Base-by-base conservation (phyloP, 2,329 filamentous ascomycete genomes). In the Amphichorda felina region DNA sequence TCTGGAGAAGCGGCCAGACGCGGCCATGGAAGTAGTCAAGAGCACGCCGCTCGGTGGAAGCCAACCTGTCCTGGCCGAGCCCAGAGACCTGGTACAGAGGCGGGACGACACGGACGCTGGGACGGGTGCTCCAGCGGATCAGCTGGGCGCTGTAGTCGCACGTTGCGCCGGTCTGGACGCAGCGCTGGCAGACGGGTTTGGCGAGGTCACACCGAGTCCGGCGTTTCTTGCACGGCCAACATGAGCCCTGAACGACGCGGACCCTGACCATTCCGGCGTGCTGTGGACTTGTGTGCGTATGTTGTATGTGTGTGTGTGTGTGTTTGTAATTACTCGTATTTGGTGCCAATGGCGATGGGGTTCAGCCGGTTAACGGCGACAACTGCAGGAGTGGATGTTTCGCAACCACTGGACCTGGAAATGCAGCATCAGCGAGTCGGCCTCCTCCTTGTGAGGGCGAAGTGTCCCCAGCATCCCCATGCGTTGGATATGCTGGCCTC, bases 41-140 rank as follows among this genome's bases (percentile, higher is more conserved):
- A 0, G 53, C 51, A 2, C 50, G 45, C 10, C 50, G 50, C 36
- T 56, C 53, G 15, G 48, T 49, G 2, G 45, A 43, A 10, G 45
- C 48, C 0, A 56, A 39, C 9, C 33, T 31, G 10, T 37, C 19
- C 26, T 38, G 28, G 8, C 30, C 30, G 17, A 34, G 35, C 32
- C 25, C 25, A 21, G 43, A 33, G 39, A 55, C 26, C 29, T 45
- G 40, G 38, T 53, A 49, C 28, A 50, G 51, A 5, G 52, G 45
- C 0, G 56, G 50, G 2, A 53, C 41, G 1, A 45, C 40, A 2
- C 45, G 44, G n/a, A 51, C 53, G 4, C 51, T 46, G 0, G 55
- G 54, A 0, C 57, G 50, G 0, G 60, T 59, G 34, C 57, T 62
- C 61, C 61, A 65, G 38, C 57, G 51, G 27, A 65, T 50, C 8